phyloP scores from a whole-genome alignment of 1,284 basidiomycete genomes.

The Heterobasidion annosum region DNA sequence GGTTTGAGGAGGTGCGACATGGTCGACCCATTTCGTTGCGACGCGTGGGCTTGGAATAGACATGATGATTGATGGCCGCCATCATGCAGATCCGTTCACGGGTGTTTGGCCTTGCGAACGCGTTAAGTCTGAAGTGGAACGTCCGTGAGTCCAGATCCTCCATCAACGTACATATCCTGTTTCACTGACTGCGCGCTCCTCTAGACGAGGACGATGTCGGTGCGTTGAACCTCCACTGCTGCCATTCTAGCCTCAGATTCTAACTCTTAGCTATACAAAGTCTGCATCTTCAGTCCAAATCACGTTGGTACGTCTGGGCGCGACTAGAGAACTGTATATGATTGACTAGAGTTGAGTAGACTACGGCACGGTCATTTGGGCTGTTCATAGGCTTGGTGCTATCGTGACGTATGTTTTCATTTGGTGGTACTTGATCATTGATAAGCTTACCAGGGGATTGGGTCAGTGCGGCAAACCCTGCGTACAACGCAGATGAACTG shows the following conservation, averaged over 20 bases:
- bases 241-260: background rate
- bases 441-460: conserved; percentile 15
- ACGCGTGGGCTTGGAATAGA: background rate
- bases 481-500: conserved; percentile 61
- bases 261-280: conserved; percentile 21
- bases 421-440: conserved; percentile 21
- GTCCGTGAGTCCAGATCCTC: conserved; percentile 21
- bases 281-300: conserved; percentile 63
- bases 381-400: conserved; percentile 62
- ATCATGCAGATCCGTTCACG: conserved; percentile 34
- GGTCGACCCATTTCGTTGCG: background rate
- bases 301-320: conserved; percentile 40
- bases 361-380: conserved; percentile 70
- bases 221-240: conserved; percentile 22
- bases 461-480: conserved; percentile 52
- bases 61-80: background rate
- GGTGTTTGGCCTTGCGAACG: conserved; percentile 54
- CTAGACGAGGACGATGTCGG: conserved; percentile 39
- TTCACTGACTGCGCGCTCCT: background rate
- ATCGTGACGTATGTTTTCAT: conserved; percentile 29
- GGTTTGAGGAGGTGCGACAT: conserved; percentile 39
- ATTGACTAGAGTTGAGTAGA: conserved; percentile 29
- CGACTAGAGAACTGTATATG: too few relatives aligned
- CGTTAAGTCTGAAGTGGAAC: conserved; percentile 42
- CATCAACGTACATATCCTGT: background rate